Evolutionary conservation across 495 filamentous ascomycete species (phyloP), one percentile per base, ranked within the genome.

Genomic region (Penicillium dipodomyicola): DNA sequence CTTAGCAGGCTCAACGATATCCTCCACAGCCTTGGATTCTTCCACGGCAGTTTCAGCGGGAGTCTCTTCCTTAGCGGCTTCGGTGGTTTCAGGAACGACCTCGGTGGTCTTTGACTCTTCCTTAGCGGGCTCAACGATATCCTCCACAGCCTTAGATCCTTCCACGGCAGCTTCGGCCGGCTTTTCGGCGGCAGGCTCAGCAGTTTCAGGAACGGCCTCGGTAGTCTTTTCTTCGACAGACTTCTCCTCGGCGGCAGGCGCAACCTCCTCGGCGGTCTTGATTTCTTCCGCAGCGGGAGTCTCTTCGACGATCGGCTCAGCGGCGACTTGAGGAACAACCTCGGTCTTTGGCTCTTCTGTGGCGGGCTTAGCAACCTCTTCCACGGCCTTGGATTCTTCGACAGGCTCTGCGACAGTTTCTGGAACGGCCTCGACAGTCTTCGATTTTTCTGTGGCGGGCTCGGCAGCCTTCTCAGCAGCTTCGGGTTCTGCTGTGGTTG

Each of bases 261-360:
- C 48, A 33, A 20, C 42, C 32, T 40, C 19, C 22, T 49, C 54
- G 19, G 43, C 53, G 22, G 54, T 23, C 29, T 30, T 30, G 29
- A 10, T 10, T 30, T 41, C 14, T 27, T 27, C 27, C 27, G 27
- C 27, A 27, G 27, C 27, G 27, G 27, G 27, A 27, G 27, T 27
- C n/a, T 41, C 23, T 25, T 25, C 17, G n/a, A 20, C 39, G 39
- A 19, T 9, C 10, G 40, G 17, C 40, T 42, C 40, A 10, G 17
- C 8, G n/a, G 9, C 19, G 19, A n/a, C 7, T 22, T 42, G 19
- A 11, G 40, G n/a, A 46, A 46, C 23, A 6, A 3, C 30, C 47
- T 49, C 29, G 17, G 29, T 30, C 19, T 63, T 51, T 51, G 61
- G 35, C 46, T 65, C 65, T 23, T 65, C 60, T 14, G 32, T 25